Base-by-base conservation (phyloP, 2,329 filamentous ascomycete species). In the Phoma sp. region DNA sequence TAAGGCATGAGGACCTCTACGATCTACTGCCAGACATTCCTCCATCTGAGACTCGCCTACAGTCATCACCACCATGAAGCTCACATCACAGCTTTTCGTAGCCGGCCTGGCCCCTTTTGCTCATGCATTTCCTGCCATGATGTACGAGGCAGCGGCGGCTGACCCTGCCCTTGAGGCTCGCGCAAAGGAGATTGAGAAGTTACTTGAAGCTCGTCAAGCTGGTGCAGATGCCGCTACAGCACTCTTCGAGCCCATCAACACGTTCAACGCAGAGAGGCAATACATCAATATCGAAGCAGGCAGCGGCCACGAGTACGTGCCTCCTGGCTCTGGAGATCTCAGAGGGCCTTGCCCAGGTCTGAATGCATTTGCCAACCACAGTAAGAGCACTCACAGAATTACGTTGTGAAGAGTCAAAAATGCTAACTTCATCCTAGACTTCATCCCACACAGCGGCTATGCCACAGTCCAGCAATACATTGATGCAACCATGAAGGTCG, bases 311-410 rank as follows among this genome's bases (percentile, higher is more conserved):
- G 62, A 68, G 33, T 68, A 65, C 22, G 59, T 62, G n/a, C 48
- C 65, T n/a, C 65, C 65, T n/a, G 60, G 62, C 4, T 55, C 62
- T 10, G 56, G 56, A 15, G 65, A 68, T 32, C 59, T 68, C n/a
- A 55, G 65, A 45, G 65, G 65, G 4, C 65, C 65, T 21, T 68
- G 65, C 36, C 65, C 65, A 2, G 65, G 65, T n/a, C 49, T 68
- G 3, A 68, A 68, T 17, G 65, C 65, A 2, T 61, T 68, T 49
- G 65, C 65, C 15, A 68, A 68, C 38, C 65, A 68, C 27, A 57
- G 61, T 65, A 46, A 39, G 61, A 54, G 13, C 13, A 2, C 17
- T 13, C 4, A 13, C 8, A 27, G 12, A 43, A 15, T 15, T 22
- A 6, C 3, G 13, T n/a, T n/a, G n/a, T n/a, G n/a, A n/a, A n/a